Conservation (phyloP, 148 eudicot species). For the Camellia lanceoleosa region DNA sequence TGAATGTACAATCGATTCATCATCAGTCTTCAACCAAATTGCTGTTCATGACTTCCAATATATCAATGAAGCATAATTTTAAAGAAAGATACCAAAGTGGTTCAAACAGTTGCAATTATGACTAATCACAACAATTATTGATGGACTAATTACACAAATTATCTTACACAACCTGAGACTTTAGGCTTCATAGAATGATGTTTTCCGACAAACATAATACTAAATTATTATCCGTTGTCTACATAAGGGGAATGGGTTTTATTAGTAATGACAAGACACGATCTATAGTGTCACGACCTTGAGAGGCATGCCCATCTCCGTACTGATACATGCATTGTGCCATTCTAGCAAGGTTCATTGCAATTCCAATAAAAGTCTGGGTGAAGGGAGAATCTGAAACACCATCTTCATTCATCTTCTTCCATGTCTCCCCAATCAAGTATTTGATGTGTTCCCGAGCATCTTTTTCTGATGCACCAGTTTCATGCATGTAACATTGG, state of each 20-base stretch:
- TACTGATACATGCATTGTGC: slow-evolving; percentile 22
- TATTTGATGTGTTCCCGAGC: slow-evolving; percentile 18
- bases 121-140: no score
- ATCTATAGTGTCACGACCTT: not conserved
- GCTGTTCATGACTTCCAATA: no score
- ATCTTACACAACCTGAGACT: no score
- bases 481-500: slow-evolving; percentile 32
- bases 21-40: no score
- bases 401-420: slow-evolving; percentile 25
- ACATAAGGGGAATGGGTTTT: slow-evolving; percentile 8
- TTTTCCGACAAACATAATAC: no score
- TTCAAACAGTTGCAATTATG: no score
- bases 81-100: no score
- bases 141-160: no score
- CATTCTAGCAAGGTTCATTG: slow-evolving; percentile 21
- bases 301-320: slow-evolving; percentile 26
- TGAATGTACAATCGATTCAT: no score
- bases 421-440: slow-evolving; percentile 25
- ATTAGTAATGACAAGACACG: slow-evolving; percentile 13
- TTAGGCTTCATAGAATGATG: no score
- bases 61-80: no score
- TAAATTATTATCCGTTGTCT: no score
- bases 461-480: slow-evolving; percentile 15
- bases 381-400: not conserved
- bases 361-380: slow-evolving; percentile 1